phyloP scores from a whole-genome alignment of 352 stramenopile genomes.

The Albugo laibachii region DNA sequence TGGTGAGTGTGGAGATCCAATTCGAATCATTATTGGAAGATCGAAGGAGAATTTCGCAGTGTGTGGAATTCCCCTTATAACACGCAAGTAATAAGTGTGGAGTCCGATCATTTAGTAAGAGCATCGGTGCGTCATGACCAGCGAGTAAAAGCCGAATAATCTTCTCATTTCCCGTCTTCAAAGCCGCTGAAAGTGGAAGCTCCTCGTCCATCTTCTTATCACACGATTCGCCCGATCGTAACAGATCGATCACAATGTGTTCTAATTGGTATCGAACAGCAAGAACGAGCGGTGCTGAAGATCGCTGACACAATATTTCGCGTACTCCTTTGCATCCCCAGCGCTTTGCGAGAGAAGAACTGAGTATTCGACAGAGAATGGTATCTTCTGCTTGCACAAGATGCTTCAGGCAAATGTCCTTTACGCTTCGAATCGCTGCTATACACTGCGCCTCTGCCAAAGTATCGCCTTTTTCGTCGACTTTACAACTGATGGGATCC shows the following conservation, averaged over 20 bases:
- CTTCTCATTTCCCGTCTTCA: conserved; percentile 48
- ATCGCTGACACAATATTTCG: conserved; percentile 36
- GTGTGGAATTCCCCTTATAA: conserved; percentile 34
- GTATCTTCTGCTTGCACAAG: conserved; percentile 24
- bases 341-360: conserved; percentile 29
- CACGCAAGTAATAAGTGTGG: conserved; percentile 57
- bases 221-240: conserved; percentile 29
- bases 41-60: conserved; percentile 57
- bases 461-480: no score
- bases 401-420: conserved; percentile 29
- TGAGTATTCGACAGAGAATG: conserved; percentile 31
- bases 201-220: conserved; percentile 30
- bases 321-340: conserved; percentile 49
- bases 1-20: conserved; percentile 48
- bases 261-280: conserved; percentile 59
- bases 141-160: conserved; percentile 64
- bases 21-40: conserved; percentile 38
- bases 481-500: no score
- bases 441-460: neutral
- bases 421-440: conserved; percentile 12
- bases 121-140: conserved; percentile 41
- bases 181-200: conserved; percentile 40
- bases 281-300: conserved; percentile 38
- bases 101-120: conserved; percentile 45
- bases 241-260: conserved; percentile 51